Conservation (phyloP, 2,329 filamentous ascomycete genomes). For the Alternaria atra region DNA sequence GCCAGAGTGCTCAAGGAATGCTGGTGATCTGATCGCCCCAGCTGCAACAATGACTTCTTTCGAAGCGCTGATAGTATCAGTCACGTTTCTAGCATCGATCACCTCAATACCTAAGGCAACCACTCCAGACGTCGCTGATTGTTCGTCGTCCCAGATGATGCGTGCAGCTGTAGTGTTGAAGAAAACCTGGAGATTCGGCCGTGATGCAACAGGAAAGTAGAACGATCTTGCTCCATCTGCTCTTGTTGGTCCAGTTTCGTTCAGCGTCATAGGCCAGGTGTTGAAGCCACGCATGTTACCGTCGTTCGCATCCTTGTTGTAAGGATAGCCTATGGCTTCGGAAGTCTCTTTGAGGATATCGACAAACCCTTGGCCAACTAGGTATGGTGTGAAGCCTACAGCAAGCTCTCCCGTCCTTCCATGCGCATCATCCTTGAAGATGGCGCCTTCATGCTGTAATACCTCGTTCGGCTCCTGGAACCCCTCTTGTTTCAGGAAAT, state of each 20-base stretch:
- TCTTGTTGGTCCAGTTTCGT: conserved; percentile 50
- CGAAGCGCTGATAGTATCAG: conserved; percentile 25
- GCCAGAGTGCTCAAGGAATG: conserved; percentile 49
- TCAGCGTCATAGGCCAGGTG: conserved; percentile 55
- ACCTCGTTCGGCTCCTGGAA: conserved; percentile 33
- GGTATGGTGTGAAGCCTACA: conserved; percentile 40
- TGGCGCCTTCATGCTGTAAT: conserved; percentile 33
- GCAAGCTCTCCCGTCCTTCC: conserved; percentile 35
- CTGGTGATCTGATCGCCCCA: conserved; percentile 46
- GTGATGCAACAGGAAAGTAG: conserved; percentile 54
- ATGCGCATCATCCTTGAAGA: conserved; percentile 33
- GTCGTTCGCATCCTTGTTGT: conserved; percentile 55
- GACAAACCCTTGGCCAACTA: conserved; percentile 35
- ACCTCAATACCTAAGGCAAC: conserved; percentile 39
- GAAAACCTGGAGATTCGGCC: conserved; percentile 56
- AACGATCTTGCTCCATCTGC: conserved; percentile 60
- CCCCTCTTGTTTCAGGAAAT: conserved; percentile 39
- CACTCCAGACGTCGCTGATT: conserved; percentile 3
- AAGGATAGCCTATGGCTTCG: conserved; percentile 46
- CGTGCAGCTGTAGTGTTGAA: conserved; percentile 54
- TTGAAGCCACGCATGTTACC: conserved; percentile 57
- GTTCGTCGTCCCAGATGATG: conserved; percentile 48
- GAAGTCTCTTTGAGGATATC: conserved; percentile 51
- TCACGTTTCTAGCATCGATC: conserved; percentile 25
- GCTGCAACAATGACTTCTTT: conserved; percentile 50